Evolutionary conservation across 306 rosid species (phyloP), one percentile per base, ranked within the genome.

Genomic region (Adenanthera pavonina): DNA sequence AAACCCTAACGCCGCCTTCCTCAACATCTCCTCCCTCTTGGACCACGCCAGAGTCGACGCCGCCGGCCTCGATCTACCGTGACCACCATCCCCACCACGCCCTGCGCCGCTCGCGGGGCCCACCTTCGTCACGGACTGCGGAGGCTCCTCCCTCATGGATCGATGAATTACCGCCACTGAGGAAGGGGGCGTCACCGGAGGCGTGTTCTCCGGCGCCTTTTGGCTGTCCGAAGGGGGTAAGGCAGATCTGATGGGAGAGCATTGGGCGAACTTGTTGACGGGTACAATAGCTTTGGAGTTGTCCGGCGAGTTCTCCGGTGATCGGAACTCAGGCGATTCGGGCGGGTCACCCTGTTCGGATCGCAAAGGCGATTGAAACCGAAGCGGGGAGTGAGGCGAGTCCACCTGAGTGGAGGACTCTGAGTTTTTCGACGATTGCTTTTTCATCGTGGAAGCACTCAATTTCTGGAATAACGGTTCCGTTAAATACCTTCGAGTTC

Each of bases 1-100:
- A 86, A 96, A 92, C 81, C 97, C 98, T 54, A 96, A 72, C 62
- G 97, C 97, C 9, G 92, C 98, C 84, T 82, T 92, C 36, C 30
- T 76, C 69, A 88, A 6, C 88, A 83, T 61, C n/a, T 54, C 87
- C 1, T 83, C 89, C 44, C 82, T 86, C 80, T 62, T 87, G 72
- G 92, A 46, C 83, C 80, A 57, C 41, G 52, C 72, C 65, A 51
- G 8, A 6, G n/a, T 12, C 72, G 87, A 6, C 35, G 69, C 6
- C 81, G 36, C 13, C 47, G 19, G 3, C 78, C 76, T 85, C 68
- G 87, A 72, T 75, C 91, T 84, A 82, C 88, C 82, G 1, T 81
- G 85, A 5, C 73, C 84, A 12, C 66, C 81, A 0, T 71, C 87
- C 3, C 9, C 77, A 9, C 0, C 77, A 12, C 3, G 81, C 0